Evolutionary conservation across 2,329 filamentous ascomycete species (phyloP), one percentile per base, ranked within the genome.

Genomic region (Endoconidiophora polonica): DNA sequence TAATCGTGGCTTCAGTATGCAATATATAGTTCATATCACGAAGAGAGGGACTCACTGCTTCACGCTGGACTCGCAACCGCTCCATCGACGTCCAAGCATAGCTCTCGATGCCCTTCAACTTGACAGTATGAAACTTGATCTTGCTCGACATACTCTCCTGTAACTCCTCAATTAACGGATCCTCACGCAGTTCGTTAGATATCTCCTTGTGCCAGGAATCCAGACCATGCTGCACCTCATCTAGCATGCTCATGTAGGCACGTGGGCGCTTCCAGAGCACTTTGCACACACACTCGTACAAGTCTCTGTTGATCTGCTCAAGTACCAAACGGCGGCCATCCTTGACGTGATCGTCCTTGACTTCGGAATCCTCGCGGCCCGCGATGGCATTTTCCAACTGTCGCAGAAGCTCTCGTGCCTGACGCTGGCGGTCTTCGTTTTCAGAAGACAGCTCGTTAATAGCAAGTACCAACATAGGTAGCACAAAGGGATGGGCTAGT

Each of bases 211-310:
- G 62, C 56, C 73, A 76, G 36, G 59, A 60, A 5, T 58, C 59
- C 68, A 77, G 70, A 22, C 68, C 68, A 48, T 60, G 60, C 53
- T 68, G 64, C 58, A 78, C 67, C 56, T 71, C 68, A 29, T 60
- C 61, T 48, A 71, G 63, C 48, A 77, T 71, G 48, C 72, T 71
- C 58, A 70, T 61, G 57, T 78, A 80, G 1, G 77, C 74, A 60
- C 77, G 73, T 1, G 76, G 76, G 33, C 76, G 66, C 61, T 78
- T 77, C 75, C 75, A 79, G 55, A 79, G 65, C 26, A 78, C 74
- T 56, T 76, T 73, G 0, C 71, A 69, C 58, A 79, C 74, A 56
- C 76, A 80, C 62, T 80, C 76, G 54, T 79, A 76, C 42, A 80
- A 65, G 57, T 79, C 75, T 24, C 73, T 66, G 58, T 75, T 79